A percentile compares a stretch with the other conserved stretches of the same genome.
phyloP scores from a whole-genome alignment of 768 basidiomycete genomes.

The Erythrobasidium yunnanense region DNA sequence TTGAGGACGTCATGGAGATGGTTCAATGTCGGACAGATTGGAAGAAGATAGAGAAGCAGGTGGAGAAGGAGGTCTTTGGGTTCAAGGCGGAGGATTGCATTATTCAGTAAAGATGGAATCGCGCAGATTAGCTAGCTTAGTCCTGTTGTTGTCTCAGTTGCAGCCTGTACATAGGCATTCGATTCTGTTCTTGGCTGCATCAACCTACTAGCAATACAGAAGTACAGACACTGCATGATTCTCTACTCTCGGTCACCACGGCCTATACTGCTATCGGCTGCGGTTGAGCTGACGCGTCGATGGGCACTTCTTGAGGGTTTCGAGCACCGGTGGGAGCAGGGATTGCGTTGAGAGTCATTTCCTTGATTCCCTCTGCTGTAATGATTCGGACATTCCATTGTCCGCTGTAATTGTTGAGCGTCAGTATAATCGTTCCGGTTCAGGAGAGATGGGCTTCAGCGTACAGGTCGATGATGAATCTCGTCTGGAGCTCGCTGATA shows the following conservation, averaged over 20 bases:
- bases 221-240: background rate
- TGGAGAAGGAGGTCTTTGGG: constrained; percentile 45
- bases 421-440: too few species aligned
- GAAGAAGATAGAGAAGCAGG: constrained; percentile 96
- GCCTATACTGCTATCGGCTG: background rate
- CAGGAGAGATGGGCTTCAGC: background rate
- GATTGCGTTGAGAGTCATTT: background rate
- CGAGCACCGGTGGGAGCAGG: background rate
- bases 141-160: too few species aligned
- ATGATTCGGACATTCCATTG: constrained; percentile 82
- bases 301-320: background rate
- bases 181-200: too few species aligned
- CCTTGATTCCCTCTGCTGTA: constrained; percentile 68
- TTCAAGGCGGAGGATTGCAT: constrained; percentile 27
- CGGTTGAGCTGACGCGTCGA: background rate
- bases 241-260: background rate
- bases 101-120: background rate
- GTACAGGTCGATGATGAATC: constrained; percentile 60
- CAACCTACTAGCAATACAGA: background rate
- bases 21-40: constrained; percentile 68
- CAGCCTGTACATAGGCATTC: too few species aligned
- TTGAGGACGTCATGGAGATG: constrained; percentile 55
- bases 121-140: background rate
- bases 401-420: constrained; percentile 44
- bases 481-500: constrained; percentile 74